Evolutionary conservation across 306 rosid species (phyloP).

Genomic region (Prunus mongolica): DNA sequence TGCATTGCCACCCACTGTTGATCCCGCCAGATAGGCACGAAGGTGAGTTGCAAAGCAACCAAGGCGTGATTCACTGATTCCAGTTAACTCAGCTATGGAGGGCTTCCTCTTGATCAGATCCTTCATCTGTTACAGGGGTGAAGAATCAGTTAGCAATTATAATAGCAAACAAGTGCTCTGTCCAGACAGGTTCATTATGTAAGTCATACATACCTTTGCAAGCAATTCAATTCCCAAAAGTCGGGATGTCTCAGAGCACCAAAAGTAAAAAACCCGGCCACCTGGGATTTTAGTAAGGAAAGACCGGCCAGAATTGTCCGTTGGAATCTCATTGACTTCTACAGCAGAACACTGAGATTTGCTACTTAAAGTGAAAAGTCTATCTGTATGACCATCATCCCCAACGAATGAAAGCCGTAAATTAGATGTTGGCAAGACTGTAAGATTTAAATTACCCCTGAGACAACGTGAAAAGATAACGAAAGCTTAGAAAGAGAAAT

Average conservation of each 20-base stretch:
- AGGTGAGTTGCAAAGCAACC: slow-evolving; percentile 90
- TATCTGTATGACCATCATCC: slow-evolving; percentile 70
- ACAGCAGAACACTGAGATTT: slow-evolving; percentile 50
- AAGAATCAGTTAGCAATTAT: slow-evolving; percentile 3
- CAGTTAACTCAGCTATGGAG: slow-evolving; percentile 81
- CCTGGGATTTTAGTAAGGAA: slow-evolving; percentile 50
- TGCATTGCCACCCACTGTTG: slow-evolving; percentile 37
- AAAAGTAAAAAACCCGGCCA: slow-evolving; percentile 52
- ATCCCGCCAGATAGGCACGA: slow-evolving; percentile 82
- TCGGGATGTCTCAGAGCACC: slow-evolving; percentile 92
- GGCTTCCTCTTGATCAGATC: slow-evolving; percentile 78
- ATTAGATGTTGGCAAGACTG: slow-evolving; percentile 79
- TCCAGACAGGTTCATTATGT: no score
- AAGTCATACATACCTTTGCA: slow-evolving; percentile 50
- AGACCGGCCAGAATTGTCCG: slow-evolving; percentile 77
- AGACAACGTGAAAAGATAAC: slow-evolving; percentile 21
- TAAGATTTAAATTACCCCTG: slow-evolving; percentile 88
- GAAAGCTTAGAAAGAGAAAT: slow-evolving; percentile 7
- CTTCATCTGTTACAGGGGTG: slow-evolving; percentile 52
- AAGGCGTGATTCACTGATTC: slow-evolving; percentile 84
- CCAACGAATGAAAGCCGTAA: slow-evolving; percentile 80
- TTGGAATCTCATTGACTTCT: slow-evolving; percentile 55
- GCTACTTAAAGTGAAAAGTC: slow-evolving; percentile 48
- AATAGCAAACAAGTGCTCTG: background rate
- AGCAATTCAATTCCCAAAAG: slow-evolving; percentile 85